A percentile compares a stretch with the other conserved stretches of the same genome.
Conservation (phyloP, 495 filamentous ascomycete species). For the Penicillium goetzii region DNA sequence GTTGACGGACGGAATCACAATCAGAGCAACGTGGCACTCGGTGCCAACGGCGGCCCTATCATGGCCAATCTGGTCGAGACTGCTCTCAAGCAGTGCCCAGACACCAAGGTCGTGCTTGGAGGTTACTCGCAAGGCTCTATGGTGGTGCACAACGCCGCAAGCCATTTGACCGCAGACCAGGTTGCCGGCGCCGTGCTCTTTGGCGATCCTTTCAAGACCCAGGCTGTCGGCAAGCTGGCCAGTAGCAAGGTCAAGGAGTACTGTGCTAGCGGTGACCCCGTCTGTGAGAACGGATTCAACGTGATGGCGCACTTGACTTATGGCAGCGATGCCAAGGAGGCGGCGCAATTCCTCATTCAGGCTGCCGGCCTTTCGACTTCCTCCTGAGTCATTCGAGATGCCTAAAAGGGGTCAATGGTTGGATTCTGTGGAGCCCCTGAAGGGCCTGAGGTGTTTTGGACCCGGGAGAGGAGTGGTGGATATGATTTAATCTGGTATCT, state of each 20-base stretch:
- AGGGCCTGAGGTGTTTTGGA: not conserved
- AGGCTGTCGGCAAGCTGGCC: slow-evolving; percentile 49
- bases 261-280: slow-evolving; percentile 57
- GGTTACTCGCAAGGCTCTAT: slow-evolving; percentile 64
- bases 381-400: slow-evolving; percentile 1
- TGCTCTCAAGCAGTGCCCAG: slow-evolving; percentile 56
- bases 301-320: slow-evolving; percentile 60
- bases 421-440: not conserved
- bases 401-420: not conserved
- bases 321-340: slow-evolving; percentile 46
- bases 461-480: not conserved
- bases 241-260: slow-evolving; percentile 52
- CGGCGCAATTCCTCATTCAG: slow-evolving; percentile 51
- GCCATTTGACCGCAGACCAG: slow-evolving; percentile 34
- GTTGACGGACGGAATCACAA: slow-evolving; percentile 1
- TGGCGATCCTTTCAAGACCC: slow-evolving; percentile 58
- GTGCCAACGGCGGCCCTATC: slow-evolving; percentile 43
- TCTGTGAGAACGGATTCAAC: slow-evolving; percentile 56
- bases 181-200: slow-evolving; percentile 55
- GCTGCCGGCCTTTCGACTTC: slow-evolving; percentile 34
- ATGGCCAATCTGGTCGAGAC: slow-evolving; percentile 55
- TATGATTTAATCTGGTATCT: not conserved
- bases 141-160: slow-evolving; percentile 55
- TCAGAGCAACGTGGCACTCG: slow-evolving; percentile 52
- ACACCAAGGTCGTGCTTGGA: slow-evolving; percentile 62